These are phyloP conservation scores for Pseudisothecium myosuroides DNA, from an alignment of 225 moss, liverwort and hornwort species.

Conservation along the genomic window DNA sequence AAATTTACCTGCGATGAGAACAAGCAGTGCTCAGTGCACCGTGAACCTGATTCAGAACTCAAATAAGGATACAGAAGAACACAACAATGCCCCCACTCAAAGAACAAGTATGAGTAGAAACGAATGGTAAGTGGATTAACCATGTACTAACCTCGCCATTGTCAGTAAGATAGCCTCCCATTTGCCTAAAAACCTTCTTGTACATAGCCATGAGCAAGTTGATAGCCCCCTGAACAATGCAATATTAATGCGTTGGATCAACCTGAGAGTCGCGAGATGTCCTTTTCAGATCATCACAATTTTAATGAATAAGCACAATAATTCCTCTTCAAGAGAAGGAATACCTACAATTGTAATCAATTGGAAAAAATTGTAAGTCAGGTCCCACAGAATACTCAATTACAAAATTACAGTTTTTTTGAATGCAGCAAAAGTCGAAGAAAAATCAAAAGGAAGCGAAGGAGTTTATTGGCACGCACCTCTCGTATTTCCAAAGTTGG, in stretches of 20 bases:
- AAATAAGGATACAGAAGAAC: background rate
- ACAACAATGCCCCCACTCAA: background rate
- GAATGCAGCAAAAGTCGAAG: background rate
- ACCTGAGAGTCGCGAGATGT: background rate
- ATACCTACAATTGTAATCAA: background rate
- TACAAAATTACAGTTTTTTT: background rate
- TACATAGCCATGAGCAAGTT: slow-evolving; percentile 80
- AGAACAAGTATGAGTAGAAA: background rate
- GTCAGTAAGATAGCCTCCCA: slow-evolving; percentile 89
- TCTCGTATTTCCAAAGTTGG: slow-evolving; percentile 95
- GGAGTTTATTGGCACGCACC: slow-evolving; percentile 9
- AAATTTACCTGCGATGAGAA: slow-evolving; percentile 57
- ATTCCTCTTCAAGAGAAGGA: background rate
- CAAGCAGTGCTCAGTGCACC: background rate
- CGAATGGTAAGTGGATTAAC: background rate
- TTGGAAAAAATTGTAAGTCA: background rate
- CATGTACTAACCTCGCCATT: slow-evolving; percentile 73
- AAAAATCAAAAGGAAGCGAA: background rate
- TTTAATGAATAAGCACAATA: background rate
- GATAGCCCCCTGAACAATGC: slow-evolving; percentile 65
- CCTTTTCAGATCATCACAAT: background rate
- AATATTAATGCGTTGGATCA: background rate
- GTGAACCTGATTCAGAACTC: background rate
- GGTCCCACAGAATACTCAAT: background rate
- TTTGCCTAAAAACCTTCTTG: slow-evolving; percentile 65